Base-by-base conservation (phyloP, 352 stramenopile species). In the Thraustotheca clavata region DNA sequence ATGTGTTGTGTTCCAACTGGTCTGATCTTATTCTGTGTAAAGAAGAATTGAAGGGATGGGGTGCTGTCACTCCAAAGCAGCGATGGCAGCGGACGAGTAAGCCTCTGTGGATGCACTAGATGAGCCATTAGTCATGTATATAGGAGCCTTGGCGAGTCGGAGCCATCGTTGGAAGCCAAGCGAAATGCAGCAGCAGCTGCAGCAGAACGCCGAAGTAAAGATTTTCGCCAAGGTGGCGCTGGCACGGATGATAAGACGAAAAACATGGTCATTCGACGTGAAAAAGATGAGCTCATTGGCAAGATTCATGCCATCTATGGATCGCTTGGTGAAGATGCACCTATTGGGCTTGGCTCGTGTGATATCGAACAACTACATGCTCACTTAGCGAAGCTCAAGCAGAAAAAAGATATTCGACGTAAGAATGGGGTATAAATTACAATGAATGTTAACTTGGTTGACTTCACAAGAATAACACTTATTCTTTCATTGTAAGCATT, bases 221-320 rank as follows among this genome's bases (percentile, higher is more conserved):
- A 89, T 71, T 93, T 83, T 80, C 79, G 80, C n/a, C 84, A 93
- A 54, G 84, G 84, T 20, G 82, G 84, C 22, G 59, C 74, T 18
- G 66, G 59, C 11, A 80, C 90, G 70, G 71, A 78, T 2, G 73
- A 83, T 22, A 91, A 91, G 63, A 80, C 80, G 52, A 78, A 76
- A 40, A 76, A 67, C 16, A 72, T 93, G 46, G 72, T 72, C 1
- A 60, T 87, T 31, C 82, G 86, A 11, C 84, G 84, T 31, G 76
- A 89, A 41, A 94, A 94, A 65, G 86, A 94, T 49, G 86, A 94
- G 20, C 71, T 95, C 14, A 68, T 95, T 4, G 84, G 80, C n/a
- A 86, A 73, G 59, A 84, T 95, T 55, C 82, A 83, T 65, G 89
- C 87, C 62, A 67, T 75, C 32, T 95, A 95, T 73, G 76, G 74